These are phyloP conservation scores for Metschnikowia cubensis DNA, from an alignment of 805 yeast genomes.

Conservation along the genomic window DNA sequence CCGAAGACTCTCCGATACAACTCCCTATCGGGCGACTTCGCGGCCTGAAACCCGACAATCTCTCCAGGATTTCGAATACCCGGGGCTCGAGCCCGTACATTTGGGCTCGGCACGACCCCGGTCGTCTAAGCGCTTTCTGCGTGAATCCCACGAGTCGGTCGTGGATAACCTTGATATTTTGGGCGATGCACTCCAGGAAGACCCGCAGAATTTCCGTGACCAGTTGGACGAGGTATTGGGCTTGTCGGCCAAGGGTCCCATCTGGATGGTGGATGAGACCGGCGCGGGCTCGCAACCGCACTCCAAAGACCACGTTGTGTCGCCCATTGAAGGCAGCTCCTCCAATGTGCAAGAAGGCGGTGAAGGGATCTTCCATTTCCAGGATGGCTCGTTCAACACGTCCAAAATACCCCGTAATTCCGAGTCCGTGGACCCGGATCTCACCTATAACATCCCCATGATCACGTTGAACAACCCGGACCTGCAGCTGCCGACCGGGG, in stretches of 20 bases:
- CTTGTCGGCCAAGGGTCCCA: background rate
- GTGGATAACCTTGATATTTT: background rate
- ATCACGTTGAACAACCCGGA: slow-evolving; percentile 11
- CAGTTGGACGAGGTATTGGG: slow-evolving; percentile 1
- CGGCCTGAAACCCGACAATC: background rate
- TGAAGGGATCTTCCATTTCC: background rate
- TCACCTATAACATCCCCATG: slow-evolving; percentile 16
- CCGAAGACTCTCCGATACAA: background rate
- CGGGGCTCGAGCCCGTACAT: background rate
- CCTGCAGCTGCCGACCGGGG: background rate
- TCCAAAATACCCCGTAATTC: background rate
- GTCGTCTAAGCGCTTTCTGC: background rate
- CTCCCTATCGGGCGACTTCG: background rate
- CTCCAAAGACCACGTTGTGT: background rate
- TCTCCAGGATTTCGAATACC: slow-evolving; percentile 3
- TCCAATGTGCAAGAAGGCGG: no score
- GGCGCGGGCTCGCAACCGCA: background rate
- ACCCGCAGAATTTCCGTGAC: background rate
- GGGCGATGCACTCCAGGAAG: background rate
- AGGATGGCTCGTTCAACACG: background rate
- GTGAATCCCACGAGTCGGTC: background rate
- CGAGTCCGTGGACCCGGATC: slow-evolving; percentile 4
- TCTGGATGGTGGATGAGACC: slow-evolving; percentile 1
- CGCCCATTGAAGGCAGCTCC: background rate
- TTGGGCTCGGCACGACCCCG: background rate